These are phyloP conservation scores for Hypoxylon subgilvum DNA, from an alignment of 495 filamentous ascomycete genomes.

Conservation along the genomic window DNA sequence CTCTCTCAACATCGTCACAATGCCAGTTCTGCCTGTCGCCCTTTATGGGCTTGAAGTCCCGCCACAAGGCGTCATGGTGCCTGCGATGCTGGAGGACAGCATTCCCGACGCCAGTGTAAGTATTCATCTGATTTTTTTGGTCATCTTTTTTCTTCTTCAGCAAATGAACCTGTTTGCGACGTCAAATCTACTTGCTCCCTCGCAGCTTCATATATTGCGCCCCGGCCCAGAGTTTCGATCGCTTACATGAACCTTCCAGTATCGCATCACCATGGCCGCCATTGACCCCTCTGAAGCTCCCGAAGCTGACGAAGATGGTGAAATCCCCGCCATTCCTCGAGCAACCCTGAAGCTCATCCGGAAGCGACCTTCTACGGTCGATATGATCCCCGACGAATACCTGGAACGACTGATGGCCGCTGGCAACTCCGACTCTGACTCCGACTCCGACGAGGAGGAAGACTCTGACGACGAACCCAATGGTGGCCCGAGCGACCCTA, in stretches of 20 bases:
- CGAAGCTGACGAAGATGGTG: slow-evolving; percentile 66
- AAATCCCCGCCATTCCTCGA: slow-evolving; percentile 66
- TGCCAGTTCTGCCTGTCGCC: slow-evolving; percentile 70
- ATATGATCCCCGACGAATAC: slow-evolving; percentile 64
- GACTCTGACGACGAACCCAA: slow-evolving; percentile 76
- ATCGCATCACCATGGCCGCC: slow-evolving; percentile 97
- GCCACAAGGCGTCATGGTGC: slow-evolving; percentile 74
- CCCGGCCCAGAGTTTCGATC: slow-evolving; percentile 6
- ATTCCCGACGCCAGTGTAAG: slow-evolving; percentile 70
- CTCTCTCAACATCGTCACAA: slow-evolving; percentile 24
- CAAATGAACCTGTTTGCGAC: background rate
- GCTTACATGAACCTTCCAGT: slow-evolving; percentile 58
- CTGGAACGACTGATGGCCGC: slow-evolving; percentile 58
- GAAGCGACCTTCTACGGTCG: slow-evolving; percentile 63
- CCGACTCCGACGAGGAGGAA: slow-evolving; percentile 60
- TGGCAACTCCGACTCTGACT: slow-evolving; percentile 35
- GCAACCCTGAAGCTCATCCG: slow-evolving; percentile 91
- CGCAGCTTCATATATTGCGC: background rate
- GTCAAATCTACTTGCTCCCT: background rate
- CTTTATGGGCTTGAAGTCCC: slow-evolving; percentile 90
- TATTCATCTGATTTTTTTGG: slow-evolving; percentile 30
- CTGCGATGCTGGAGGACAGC: slow-evolving; percentile 55
- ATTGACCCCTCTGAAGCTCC: slow-evolving; percentile 84
- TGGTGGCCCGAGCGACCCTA: slow-evolving; percentile 86
- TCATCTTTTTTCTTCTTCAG: slow-evolving; percentile 1